phyloP scores from a whole-genome alignment of 345 rosid species.

The Citrus medica region DNA sequence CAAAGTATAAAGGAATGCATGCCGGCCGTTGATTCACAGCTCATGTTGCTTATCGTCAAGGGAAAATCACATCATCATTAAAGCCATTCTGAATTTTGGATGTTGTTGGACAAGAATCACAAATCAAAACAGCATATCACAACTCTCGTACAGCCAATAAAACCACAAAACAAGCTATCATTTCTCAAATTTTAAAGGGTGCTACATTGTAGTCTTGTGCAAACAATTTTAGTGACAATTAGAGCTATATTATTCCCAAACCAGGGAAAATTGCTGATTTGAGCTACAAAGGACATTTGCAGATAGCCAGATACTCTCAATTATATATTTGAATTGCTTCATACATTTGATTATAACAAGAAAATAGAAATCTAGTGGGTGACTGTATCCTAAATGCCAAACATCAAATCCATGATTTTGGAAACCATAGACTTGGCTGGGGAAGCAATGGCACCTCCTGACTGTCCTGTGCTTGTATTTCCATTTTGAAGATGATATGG shows the following conservation, averaged over 20 bases:
- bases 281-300: neutral
- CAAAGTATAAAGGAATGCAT: neutral
- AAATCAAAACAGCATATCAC: neutral
- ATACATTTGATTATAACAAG: neutral
- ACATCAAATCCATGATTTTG: conserved; percentile 77
- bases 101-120: neutral
- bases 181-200: neutral
- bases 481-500: conserved; percentile 70
- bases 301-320: neutral
- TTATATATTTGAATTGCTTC: conserved; percentile 8
- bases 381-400: conserved; percentile 46
- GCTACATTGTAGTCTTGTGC: neutral
- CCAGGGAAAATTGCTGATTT: neutral
- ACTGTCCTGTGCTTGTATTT: conserved; percentile 46
- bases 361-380: neutral
- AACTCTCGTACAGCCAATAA: neutral
- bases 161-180: neutral
- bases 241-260: neutral
- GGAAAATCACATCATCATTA: neutral
- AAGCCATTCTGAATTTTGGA: neutral
- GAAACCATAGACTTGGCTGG: conserved; percentile 81
- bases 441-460: conserved; percentile 70
- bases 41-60: neutral
- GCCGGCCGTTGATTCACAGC: neutral
- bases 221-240: neutral